phyloP scores from a whole-genome alignment of 768 basidiomycete genomes.

The Lentinula lateritia region DNA sequence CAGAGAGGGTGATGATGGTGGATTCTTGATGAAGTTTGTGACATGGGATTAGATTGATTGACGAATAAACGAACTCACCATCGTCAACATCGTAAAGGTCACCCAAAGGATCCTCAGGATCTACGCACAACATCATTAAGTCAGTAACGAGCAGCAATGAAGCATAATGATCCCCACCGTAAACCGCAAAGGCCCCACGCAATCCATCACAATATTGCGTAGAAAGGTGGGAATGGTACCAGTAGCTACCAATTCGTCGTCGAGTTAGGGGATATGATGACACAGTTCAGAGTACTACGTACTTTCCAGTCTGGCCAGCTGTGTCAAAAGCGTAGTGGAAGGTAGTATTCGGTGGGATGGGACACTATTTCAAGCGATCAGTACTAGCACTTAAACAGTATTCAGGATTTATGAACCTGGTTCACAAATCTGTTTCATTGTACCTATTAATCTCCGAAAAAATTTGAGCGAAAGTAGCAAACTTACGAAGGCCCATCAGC shows the following conservation, averaged over 20 bases:
- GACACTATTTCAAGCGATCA: conserved; percentile 15
- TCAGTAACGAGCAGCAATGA: not conserved
- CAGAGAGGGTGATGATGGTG: conserved; percentile 29
- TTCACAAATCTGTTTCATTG: not conserved
- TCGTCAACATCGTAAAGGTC: conserved; percentile 27
- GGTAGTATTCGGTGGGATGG: conserved; percentile 19
- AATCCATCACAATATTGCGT: conserved; percentile 47
- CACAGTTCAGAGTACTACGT: not conserved
- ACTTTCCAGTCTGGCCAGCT: conserved; percentile 27
- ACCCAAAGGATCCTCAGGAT: conserved; percentile 28
- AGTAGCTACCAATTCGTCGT: conserved; percentile 5
- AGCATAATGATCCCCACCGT: conserved; percentile 6
- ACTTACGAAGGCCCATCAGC: conserved; percentile 19
- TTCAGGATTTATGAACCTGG: not conserved
- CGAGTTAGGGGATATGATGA: not conserved
- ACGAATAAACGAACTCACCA: conserved; percentile 15
- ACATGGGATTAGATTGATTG: no score
- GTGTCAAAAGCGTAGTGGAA: conserved; percentile 23
- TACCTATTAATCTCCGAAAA: not conserved
- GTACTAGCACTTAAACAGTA: not conserved
- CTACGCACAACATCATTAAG: conserved; percentile 3
- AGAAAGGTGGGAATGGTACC: conserved; percentile 26
- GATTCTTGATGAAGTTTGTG: conserved; percentile 16
- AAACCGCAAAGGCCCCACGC: conserved; percentile 30
- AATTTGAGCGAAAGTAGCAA: not conserved